Conservation (phyloP, 2,329 filamentous ascomycete genomes). For the Fonsecaea monophora region DNA sequence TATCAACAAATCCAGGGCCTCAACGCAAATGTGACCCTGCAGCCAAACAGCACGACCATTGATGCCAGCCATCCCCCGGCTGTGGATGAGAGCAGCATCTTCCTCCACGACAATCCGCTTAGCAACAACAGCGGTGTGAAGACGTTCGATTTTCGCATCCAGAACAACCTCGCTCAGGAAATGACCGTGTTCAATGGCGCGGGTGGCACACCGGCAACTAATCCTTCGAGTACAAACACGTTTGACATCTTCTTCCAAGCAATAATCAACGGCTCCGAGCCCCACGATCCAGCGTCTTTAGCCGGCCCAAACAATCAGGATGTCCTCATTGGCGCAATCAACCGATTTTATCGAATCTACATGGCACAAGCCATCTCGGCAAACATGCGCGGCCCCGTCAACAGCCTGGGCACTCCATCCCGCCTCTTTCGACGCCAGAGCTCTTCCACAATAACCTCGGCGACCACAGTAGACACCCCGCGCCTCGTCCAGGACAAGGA, state of each 20-base stretch:
- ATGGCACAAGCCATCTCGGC: conserved; percentile 40
- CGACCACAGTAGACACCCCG: conserved; percentile 33
- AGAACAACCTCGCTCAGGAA: conserved; percentile 38
- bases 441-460: conserved; percentile 15
- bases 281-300: conserved; percentile 28
- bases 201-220: conserved; percentile 22
- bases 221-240: conserved; percentile 23
- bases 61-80: conserved; percentile 31
- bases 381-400: conserved; percentile 34
- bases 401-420: conserved; percentile 17
- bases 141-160: conserved; percentile 40
- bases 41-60: conserved; percentile 34
- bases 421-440: conserved; percentile 24
- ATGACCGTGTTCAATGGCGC: conserved; percentile 35
- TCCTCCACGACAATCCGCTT: conserved; percentile 32
- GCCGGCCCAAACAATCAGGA: conserved; percentile 29
- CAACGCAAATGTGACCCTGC: conserved; percentile 35
- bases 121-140: conserved; percentile 28
- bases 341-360: conserved; percentile 36
- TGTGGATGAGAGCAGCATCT: conserved; percentile 22
- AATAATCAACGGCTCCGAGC: conserved; percentile 34
- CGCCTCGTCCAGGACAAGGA: conserved; percentile 38
- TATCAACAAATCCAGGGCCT: conserved; percentile 37
- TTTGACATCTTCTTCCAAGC: conserved; percentile 39
- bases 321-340: conserved; percentile 32